Evolutionary conservation across 2,329 filamentous ascomycete species (phyloP).

Genomic region (Pyrenochaeta sp.): DNA sequence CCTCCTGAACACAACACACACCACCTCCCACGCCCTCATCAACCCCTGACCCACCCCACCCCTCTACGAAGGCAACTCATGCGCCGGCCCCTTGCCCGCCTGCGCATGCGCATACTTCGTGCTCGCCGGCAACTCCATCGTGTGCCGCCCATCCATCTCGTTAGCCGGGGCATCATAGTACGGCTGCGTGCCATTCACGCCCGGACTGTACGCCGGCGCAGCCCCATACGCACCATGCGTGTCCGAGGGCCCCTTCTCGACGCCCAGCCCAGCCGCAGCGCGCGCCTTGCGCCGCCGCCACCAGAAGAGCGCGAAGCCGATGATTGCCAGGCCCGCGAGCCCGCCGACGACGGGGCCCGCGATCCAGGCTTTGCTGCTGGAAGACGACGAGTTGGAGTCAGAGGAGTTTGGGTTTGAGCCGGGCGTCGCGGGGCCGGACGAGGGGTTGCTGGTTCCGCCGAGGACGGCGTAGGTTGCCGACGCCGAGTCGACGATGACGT

Average conservation of each 20-base stretch:
- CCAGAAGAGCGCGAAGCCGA: constrained; percentile 23
- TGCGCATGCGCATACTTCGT: constrained; percentile 25
- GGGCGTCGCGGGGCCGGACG: constrained; percentile 4
- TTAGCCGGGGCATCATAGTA: constrained; percentile 6
- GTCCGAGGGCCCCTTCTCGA: constrained; percentile 17
- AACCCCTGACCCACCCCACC: not conserved
- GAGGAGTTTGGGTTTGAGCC: constrained; percentile 1
- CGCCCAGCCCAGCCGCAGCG: not conserved
- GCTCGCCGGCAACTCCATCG: constrained; percentile 21
- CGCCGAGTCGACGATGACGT: constrained; percentile 22
- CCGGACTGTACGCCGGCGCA: constrained; percentile 1
- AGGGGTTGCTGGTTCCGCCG: constrained; percentile 9
- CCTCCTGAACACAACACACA: not conserved
- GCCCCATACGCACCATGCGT: not conserved
- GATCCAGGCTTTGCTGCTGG: constrained; percentile 34
- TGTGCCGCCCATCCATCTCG: constrained; percentile 11
- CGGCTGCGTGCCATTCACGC: not conserved
- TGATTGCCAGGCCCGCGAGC: constrained; percentile 20
- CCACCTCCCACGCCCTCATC: not conserved
- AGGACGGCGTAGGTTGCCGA: constrained; percentile 31
- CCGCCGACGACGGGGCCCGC: constrained; percentile 36
- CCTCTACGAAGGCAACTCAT: not conserved
- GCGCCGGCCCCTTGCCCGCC: not conserved
- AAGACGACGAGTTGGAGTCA: not conserved
- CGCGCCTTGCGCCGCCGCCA: constrained; percentile 20